phyloP scores from a whole-genome alignment of 2,329 filamentous ascomycete genomes.

The Exserohilum turcica region DNA sequence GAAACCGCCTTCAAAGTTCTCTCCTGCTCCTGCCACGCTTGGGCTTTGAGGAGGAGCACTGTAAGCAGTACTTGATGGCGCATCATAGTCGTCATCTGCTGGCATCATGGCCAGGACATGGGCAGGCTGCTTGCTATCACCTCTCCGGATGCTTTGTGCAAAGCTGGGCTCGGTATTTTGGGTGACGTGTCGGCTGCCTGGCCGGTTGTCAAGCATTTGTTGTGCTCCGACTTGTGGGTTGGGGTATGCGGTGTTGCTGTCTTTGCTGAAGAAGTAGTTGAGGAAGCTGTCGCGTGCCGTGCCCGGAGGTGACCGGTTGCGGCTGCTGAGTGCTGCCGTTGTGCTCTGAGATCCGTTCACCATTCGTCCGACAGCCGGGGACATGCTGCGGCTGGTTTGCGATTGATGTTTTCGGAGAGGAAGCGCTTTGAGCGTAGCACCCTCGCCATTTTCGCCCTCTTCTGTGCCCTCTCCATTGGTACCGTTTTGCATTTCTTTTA shows the following conservation, averaged over 20 bases:
- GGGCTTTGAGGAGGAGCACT: constrained; percentile 12
- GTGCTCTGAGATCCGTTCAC: constrained; percentile 66
- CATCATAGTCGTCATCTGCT: constrained; percentile 52
- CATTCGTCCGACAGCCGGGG: constrained; percentile 70
- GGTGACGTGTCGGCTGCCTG: constrained; percentile 70
- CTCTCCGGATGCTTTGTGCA: constrained; percentile 77
- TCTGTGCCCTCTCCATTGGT: constrained; percentile 65
- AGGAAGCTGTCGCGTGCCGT: constrained; percentile 88
- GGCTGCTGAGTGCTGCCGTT: constrained; percentile 67
- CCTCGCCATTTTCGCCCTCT: constrained; percentile 62
- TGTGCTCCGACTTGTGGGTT: constrained; percentile 50
- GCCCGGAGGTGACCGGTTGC: constrained; percentile 64
- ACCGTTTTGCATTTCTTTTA: constrained; percentile 75
- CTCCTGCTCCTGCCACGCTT: constrained; percentile 2
- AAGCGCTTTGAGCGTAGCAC: constrained; percentile 62
- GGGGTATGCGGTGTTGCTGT: constrained; percentile 63
- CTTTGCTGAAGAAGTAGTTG: constrained; percentile 99
- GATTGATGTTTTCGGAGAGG: constrained; percentile 65
- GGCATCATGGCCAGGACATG: constrained; percentile 50
- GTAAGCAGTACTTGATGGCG: constrained; percentile 40
- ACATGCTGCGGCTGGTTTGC: constrained; percentile 76
- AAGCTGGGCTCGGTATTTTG: constrained; percentile 81
- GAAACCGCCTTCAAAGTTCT: constrained; percentile 58
- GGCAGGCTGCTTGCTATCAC: constrained; percentile 61
- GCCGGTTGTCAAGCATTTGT: constrained; percentile 44